A percentile compares a stretch with the other conserved stretches of the same genome.
These are phyloP conservation scores for Dictyostelium citrinum DNA, from an alignment of 78 protist species.

Conservation along the genomic window DNA sequence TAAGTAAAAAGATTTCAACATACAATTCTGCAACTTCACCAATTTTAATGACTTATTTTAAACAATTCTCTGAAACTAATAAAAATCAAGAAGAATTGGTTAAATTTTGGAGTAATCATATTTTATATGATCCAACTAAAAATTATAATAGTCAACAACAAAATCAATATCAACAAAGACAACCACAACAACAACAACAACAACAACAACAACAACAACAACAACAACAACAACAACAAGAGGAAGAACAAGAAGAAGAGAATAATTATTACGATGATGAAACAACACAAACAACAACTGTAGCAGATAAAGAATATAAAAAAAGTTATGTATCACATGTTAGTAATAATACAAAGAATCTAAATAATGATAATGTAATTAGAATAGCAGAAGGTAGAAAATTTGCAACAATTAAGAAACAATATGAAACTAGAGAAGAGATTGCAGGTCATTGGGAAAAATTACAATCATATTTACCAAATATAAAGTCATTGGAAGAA, in stretches of 20 bases:
- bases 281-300: too few species aligned
- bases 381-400: not conserved
- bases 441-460: not conserved
- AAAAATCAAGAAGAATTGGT: not conserved
- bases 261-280: too few species aligned
- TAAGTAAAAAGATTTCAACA: not conserved
- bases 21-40: not conserved
- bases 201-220: too few species aligned
- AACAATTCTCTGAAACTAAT: not conserved
- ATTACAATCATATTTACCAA: not conserved
- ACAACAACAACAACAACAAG: too few species aligned
- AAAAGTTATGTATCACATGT: too few species aligned
- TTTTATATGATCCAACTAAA: not conserved
- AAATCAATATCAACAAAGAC: too few species aligned
- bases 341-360: too few species aligned
- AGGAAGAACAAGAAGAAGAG: too few species aligned
- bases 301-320: too few species aligned
- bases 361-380: not conserved
- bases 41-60: not conserved
- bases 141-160: too few species aligned
- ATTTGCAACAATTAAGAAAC: not conserved
- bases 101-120: not conserved
- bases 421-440: not conserved
- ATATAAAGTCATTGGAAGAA: not conserved
- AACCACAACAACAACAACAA: too few species aligned